Base-by-base conservation (phyloP, 2,329 filamentous ascomycete species). In the Trichophaea hybrida region DNA sequence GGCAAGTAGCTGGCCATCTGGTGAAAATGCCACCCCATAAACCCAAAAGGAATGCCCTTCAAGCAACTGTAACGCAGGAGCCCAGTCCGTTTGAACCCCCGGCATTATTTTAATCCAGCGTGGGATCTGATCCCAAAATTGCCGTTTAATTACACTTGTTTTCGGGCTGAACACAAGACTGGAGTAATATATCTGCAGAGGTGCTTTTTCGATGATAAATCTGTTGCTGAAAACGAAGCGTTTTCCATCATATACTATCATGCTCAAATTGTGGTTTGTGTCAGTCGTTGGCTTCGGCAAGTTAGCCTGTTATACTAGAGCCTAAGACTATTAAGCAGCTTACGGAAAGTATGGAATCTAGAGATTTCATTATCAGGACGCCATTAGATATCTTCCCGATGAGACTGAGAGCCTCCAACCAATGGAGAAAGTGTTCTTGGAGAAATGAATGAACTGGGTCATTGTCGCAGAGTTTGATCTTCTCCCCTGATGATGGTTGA, bases 41-140 rank as follows among this genome's bases (percentile, higher is more conserved):
- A 97, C 82, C 91, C 91, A 96, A 70, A 95, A 96, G 71, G 96
- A 90, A 71, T 96, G 91, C 1, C 91, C 91, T 0, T 64, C 6
- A 78, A 10, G 93, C 91, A 71, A 97, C 88, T 91, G 91, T 97
- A 0, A 85, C 82, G 51, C 96, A 76, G 69, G 5, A 52, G 10
- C 49, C 49, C 49, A 52, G 31, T 31, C 32, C 32, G 7, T 33
- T 33, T 6, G 32, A 31, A 15, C 15, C 34, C 6, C 49, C 34
- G 49, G 49, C 34, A 24, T 24, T 8, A 8, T 52, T 34, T 52
- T 15, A 6, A 52, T 52, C 49, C 49, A 52, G 32, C 10, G 5
- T 5, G 49, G 49, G 10, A 31, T 52, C 7, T 12, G 12, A 7
- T 52, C 32, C 49, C 10, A 33, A 35, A 52, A 52, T 52, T 32